Evolutionary conservation across 2,329 filamentous ascomycete genomes (phyloP).

Genomic region (Hymenoscyphus albidus): DNA sequence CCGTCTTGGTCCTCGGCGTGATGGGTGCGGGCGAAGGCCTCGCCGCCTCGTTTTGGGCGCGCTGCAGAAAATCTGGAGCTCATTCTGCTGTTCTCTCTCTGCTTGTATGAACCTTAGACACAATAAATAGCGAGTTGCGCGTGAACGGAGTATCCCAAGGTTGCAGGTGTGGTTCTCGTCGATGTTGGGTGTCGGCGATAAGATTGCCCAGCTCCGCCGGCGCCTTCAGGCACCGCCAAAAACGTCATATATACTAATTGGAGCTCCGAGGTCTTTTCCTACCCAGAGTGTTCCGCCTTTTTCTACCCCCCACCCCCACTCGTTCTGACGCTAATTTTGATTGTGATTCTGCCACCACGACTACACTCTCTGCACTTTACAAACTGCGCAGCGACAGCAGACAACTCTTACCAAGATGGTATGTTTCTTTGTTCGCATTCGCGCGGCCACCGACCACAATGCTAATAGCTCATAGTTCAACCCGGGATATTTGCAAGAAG

Average conservation of each 20-base stretch:
- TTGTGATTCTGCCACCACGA: not conserved
- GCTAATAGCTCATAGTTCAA: conserved; percentile 27
- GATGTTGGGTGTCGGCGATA: not conserved
- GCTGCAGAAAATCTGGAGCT: conserved; percentile 57
- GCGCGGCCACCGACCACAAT: not conserved
- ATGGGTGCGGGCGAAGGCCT: conserved; percentile 74
- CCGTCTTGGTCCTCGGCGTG: conserved; percentile 52
- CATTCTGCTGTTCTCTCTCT: conserved; percentile 35
- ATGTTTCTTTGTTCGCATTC: not conserved
- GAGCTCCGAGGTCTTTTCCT: not conserved
- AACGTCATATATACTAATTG: not conserved
- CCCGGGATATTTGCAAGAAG: conserved; percentile 29
- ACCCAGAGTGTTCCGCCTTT: not conserved
- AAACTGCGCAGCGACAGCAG: not conserved
- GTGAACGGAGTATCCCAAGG: not conserved
- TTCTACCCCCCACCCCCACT: not conserved
- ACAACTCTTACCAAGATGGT: conserved; percentile 5
- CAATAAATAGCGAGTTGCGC: not conserved
- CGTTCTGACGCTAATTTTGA: not conserved
- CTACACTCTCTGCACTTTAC: not conserved
- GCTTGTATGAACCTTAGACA: not conserved
- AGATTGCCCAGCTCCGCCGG: not conserved
- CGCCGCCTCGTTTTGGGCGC: conserved; percentile 77
- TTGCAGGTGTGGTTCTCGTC: not conserved
- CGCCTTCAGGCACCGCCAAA: not conserved